Base-by-base conservation (phyloP, 768 basidiomycete genomes). In the Flagelloscypha sp. region DNA sequence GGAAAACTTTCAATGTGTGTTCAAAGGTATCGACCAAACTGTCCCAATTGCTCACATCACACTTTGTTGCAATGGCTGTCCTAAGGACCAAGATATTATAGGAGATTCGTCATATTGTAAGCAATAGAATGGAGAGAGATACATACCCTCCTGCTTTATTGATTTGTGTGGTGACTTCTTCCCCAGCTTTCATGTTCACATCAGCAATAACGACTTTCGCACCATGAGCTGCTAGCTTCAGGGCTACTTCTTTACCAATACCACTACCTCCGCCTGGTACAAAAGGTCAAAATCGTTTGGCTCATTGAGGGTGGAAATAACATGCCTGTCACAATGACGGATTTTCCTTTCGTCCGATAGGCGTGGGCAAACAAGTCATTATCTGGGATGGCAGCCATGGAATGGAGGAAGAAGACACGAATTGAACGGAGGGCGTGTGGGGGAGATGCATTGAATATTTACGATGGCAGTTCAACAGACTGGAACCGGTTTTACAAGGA, bases 151-250 rank as follows among this genome's bases (percentile, higher is more conserved):
- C 54, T 2, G 33, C 34, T 7, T 36, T 33, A 23, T 19, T 38
- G 32, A 50, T 49, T 11, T 47, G 39, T 2, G 38, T 11, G 5
- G 37, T 46, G 6, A 45, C 41, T 21, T 40, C 30, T 30, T 54
- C 42, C 15, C 41, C 48, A 4, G 38, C 52, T n/a, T 29, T 33
- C 12, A 47, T 22, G 31, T 59, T 49, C 7, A 55, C 13, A 33
- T 60, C 58, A 30, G 55, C 58, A 25, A 59, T 56, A 21, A 58
- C 30, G 23, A 44, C 30, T 23, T 50, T 57, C n/a, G 58, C 54
- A 3, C 57, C 56, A 23, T 25, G 10, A 47, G 51, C 48, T 5
- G 48, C 57, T 38, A 57, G 58, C 7, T 30, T 30, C 7, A 50
- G 34, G 10, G 55, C 57, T 0, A 43, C 30, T 18, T 48, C 45